Evolutionary conservation across 805 yeast species (phyloP), one percentile per base, ranked within the genome.

Genomic region (Starmerella cellae): DNA sequence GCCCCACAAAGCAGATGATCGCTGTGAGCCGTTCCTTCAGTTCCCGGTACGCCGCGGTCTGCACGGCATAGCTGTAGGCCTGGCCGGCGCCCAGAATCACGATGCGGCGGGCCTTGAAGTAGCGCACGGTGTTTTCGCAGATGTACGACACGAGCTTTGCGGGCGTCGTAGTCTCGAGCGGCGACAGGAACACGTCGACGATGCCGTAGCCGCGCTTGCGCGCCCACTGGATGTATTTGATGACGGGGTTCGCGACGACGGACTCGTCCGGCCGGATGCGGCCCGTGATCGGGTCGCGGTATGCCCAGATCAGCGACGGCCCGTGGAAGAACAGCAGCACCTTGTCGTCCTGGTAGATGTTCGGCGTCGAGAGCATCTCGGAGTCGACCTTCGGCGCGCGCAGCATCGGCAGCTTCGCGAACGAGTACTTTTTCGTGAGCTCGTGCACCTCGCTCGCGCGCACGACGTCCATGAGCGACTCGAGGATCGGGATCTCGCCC

Each of bases 251-350:
- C 35, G 82, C 73, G 18, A 84, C 71, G 3, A 82, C 71, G 2
- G 94, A 76, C 1, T 80, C 72, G 36, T 74, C 70, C 14, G 85
- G 68, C 49, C 82, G 83, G 29, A 88, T 72, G 38, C 73, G 68
- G 6, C 97, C 97, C 9, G 81, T 74, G 11, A 49, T 44, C 0
- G 94, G 82, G 57, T 84, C 85, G 31, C 78, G 65, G 50, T 78
- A 75, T 2, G 93, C 94, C 94, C 95, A 85, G 5, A 91, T 70
- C 45, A 84, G 87, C 5, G 95, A 82, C 2, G 96, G 83, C 55
- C 87, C 97, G 60, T 87, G 97, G 17, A 87, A 74, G 5, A 82
- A 59, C 8, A 88, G 64, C 9, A 85, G 63, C 5, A 87, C 60
- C 5, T 79, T 73, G n/a, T 74, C 70, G 30, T 77, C 64, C 8